phyloP scores from a whole-genome alignment of 495 filamentous ascomycete species.

The Cercophora samala region DNA sequence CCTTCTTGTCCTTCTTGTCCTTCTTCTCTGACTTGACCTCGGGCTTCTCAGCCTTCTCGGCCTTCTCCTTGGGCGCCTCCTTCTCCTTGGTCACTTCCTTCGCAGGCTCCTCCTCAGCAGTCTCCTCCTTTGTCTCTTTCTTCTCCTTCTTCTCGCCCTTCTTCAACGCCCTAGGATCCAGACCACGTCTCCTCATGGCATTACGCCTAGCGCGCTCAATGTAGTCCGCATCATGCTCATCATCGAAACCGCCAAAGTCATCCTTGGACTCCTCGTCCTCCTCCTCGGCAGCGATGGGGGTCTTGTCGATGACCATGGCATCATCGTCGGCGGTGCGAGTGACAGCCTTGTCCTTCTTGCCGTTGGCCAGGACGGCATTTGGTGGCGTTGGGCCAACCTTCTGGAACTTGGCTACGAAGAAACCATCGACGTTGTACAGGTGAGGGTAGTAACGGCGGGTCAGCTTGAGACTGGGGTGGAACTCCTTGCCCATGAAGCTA shows the following conservation, averaged over 20 bases:
- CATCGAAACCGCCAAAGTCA: slow-evolving; percentile 86
- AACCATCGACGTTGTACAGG: slow-evolving; percentile 93
- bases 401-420: slow-evolving; percentile 97
- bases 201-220: slow-evolving; percentile 70
- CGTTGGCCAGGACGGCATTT: slow-evolving; percentile 45
- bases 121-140: slow-evolving; percentile 26
- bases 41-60: slow-evolving; percentile 21
- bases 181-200: slow-evolving; percentile 51
- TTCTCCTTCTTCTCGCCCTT: slow-evolving; percentile 26
- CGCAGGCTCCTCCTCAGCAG: slow-evolving; percentile 20
- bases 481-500: slow-evolving; percentile 81
- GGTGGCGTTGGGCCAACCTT: slow-evolving; percentile 75
- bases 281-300: slow-evolving; percentile 46
- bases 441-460: slow-evolving; percentile 92
- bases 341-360: slow-evolving; percentile 37
- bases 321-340: slow-evolving; percentile 31
- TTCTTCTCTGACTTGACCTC: slow-evolving; percentile 19
- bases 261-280: slow-evolving; percentile 39
- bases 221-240: slow-evolving; percentile 73
- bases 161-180: slow-evolving; percentile 50
- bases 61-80: slow-evolving; percentile 20
- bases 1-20: slow-evolving; percentile 27
- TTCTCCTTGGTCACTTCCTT: slow-evolving; percentile 10
- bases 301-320: slow-evolving; percentile 47
- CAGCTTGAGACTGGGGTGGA: slow-evolving; percentile 78